Base-by-base conservation (phyloP, 2,329 filamentous ascomycete species). In the Phyllosticta ampelicida region DNA sequence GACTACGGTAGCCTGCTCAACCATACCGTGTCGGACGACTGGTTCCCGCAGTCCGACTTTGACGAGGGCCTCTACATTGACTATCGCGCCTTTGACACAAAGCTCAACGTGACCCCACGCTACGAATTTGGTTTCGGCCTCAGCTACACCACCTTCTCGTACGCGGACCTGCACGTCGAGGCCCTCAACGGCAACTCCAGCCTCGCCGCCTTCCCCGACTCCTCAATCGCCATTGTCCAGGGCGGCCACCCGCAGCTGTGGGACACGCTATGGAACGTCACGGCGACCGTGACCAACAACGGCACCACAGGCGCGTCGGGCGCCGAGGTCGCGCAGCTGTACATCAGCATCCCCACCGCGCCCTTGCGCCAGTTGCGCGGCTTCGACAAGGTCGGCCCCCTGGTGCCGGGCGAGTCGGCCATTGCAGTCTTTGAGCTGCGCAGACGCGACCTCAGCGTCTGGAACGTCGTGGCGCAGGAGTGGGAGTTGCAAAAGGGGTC, bases 41-140 rank as follows among this genome's bases (percentile, higher is more conserved):
- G 19, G 21, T 56, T 56, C 54, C 54, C 54, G n/a, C 54, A 60
- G 28, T 20, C 23, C 11, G 30, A 89, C 62, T 73, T 70, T 61
- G 63, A 66, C n/a, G 75, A 76, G 65, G 73, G 74, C 20, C 62
- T 77, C 8, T 73, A 71, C 61, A 72, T 77, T 61, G 75, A 78
- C 61, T 78, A 78, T 63, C 70, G 74, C 23, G 62, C 69, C 52
- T 77, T 78, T 60, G 72, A 74, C 62, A n/a, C 11, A 13, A 88
- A 86, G 68, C 73, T 86, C 55, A 76, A 78, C 57, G 85, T 92
- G 60, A 77, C 77, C 13, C 80, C 85, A 5, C 75, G 83, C 53
- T 88, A 87, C 62, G 73, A 79, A 61, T 88, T 88, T 64, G 85
- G 85, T 2, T 85, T 85, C 63, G 86, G 85, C 4, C 75, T 81